phyloP scores from a whole-genome alignment of 169 alveolate species.

The Cyclospora cayetanensis region DNA sequence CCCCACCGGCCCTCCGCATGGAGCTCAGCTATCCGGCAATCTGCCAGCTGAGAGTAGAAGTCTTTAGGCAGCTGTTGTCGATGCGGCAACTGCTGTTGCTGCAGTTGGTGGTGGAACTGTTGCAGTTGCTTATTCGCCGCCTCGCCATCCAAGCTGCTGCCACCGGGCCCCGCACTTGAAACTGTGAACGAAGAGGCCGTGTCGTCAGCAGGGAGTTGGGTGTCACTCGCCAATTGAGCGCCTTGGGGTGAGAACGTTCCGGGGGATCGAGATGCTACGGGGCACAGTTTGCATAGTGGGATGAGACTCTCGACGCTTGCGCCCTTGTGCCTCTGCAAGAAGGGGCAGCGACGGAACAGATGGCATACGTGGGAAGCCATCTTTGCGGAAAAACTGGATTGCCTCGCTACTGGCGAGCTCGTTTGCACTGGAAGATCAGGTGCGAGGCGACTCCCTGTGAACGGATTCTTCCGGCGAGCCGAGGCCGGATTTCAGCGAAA shows the following conservation, averaged over 20 bases:
- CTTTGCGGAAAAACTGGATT: too few species aligned
- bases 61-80: neutral
- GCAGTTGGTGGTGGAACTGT: slow-evolving; percentile 25
- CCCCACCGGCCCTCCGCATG: slow-evolving; percentile 68
- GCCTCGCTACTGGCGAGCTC: too few species aligned
- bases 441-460: too few species aligned
- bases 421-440: too few species aligned
- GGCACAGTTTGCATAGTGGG: slow-evolving; percentile 39
- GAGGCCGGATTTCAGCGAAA: too few species aligned
- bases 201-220: neutral
- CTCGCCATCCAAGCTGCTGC: neutral
- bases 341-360: slow-evolving; percentile 7
- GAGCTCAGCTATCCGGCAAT: neutral
- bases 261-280: slow-evolving; percentile 23
- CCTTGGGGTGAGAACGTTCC: neutral
- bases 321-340: neutral
- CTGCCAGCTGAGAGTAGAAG: neutral
- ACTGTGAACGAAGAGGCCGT: neutral
- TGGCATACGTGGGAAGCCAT: too few species aligned
- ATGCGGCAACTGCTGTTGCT: slow-evolving; percentile 14
- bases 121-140: neutral
- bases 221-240: slow-evolving; percentile 1
- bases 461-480: too few species aligned
- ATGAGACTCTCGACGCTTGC: neutral
- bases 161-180: neutral